phyloP scores from a whole-genome alignment of 371 early-diverging fungal genomes.

The Mucor velutinosus region DNA sequence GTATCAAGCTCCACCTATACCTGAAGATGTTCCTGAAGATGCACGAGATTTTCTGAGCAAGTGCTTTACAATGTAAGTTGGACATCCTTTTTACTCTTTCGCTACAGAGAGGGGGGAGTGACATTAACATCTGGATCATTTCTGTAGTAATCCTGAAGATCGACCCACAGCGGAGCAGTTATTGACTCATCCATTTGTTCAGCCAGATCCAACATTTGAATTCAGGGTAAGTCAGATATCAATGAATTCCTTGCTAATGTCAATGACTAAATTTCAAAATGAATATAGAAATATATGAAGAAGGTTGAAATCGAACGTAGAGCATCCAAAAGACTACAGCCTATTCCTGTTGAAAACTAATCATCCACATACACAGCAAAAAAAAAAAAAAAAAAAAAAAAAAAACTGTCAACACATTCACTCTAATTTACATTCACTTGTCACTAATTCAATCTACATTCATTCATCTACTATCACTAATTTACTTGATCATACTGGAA shows the following conservation, averaged over 20 bases:
- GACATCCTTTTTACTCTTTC: background rate
- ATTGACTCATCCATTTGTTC: conserved; percentile 56
- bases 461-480: conserved; percentile 1
- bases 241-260: background rate
- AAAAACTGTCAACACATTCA: background rate
- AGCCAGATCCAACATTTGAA: conserved; percentile 56
- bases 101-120: no score
- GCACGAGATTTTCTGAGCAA: conserved; percentile 77
- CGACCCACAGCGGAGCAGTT: conserved; percentile 73
- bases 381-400: background rate
- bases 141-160: conserved; percentile 55
- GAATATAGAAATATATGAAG: conserved; percentile 31
- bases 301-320: conserved; percentile 28
- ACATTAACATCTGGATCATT: no score
- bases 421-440: background rate
- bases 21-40: conserved; percentile 65
- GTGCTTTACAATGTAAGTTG: conserved; percentile 72
- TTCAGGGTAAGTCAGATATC: conserved; percentile 44
- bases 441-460: background rate
- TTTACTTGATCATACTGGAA: background rate
- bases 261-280: background rate
- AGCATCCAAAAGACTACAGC: conserved; percentile 21
- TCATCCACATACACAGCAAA: background rate
- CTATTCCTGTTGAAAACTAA: conserved; percentile 14
- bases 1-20: conserved; percentile 80